Conservation (phyloP, 2,329 filamentous ascomycete species). For the Allantophomopsis lycopodina region DNA sequence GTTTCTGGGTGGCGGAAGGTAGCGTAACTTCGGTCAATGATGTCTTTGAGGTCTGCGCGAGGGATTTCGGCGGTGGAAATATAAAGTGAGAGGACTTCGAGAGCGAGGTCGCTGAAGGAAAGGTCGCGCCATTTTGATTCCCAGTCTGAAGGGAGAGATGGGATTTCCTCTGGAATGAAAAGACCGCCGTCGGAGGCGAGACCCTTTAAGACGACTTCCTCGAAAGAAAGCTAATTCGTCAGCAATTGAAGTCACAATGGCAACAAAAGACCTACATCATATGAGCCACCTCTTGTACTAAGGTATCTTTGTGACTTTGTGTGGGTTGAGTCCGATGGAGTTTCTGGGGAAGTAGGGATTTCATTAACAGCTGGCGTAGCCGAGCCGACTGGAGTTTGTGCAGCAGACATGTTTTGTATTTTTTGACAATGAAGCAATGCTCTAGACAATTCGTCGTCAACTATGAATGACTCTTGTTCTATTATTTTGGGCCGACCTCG, state of each 20-base stretch:
- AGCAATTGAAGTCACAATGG: conserved; percentile 1
- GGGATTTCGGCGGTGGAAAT: conserved; percentile 78
- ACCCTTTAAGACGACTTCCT: conserved; percentile 81
- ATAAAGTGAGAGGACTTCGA: conserved; percentile 76
- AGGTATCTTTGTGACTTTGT: conserved; percentile 46
- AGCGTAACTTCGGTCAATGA: conserved; percentile 75
- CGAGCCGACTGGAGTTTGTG: neutral
- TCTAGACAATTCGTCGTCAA: too few relatives aligned
- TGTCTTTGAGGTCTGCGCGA: conserved; percentile 60
- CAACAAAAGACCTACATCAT: conserved; percentile 33
- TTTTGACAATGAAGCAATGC: too few relatives aligned
- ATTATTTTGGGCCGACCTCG: too few relatives aligned
- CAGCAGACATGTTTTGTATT: neutral
- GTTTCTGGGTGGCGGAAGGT: conserved; percentile 74
- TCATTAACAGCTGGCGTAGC: neutral
- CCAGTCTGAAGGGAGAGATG: conserved; percentile 48
- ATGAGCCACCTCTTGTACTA: conserved; percentile 47
- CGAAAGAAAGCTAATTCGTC: conserved; percentile 62
- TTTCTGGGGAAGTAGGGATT: neutral
- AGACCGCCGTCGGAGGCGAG: conserved; percentile 78
- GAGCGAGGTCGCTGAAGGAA: conserved; percentile 70
- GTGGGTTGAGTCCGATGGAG: conserved; percentile 6
- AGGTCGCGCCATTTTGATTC: conserved; percentile 61
- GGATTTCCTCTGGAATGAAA: conserved; percentile 78
- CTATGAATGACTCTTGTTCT: too few relatives aligned